These are phyloP conservation scores for Venustampulla echinocandica DNA, from an alignment of 495 filamentous ascomycete genomes.

Conservation along the genomic window DNA sequence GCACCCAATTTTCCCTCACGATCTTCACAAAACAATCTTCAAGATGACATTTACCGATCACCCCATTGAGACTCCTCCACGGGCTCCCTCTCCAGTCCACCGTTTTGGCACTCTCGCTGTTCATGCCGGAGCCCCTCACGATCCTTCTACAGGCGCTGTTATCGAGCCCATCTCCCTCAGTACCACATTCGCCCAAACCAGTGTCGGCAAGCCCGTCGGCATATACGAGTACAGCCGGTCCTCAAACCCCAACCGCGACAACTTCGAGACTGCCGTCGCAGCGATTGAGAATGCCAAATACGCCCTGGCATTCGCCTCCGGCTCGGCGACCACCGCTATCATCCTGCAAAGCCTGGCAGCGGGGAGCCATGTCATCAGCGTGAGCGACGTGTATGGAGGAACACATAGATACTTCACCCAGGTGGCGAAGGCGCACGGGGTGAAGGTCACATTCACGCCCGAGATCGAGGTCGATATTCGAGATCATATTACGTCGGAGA, in stretches of 20 bases:
- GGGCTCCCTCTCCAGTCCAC: constrained; percentile 51
- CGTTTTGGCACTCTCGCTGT: constrained; percentile 89
- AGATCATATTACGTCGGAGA: constrained; percentile 75
- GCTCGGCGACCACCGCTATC: constrained; percentile 85
- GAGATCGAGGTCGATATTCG: constrained; percentile 80
- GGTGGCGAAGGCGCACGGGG: constrained; percentile 88
- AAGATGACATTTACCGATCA: constrained; percentile 20
- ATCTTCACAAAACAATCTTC: neutral
- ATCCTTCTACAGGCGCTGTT: constrained; percentile 86
- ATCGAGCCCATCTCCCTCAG: constrained; percentile 93
- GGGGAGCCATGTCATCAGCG: constrained; percentile 89
- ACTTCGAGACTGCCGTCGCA: constrained; percentile 88
- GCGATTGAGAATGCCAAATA: constrained; percentile 87
- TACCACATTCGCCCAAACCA: constrained; percentile 83
- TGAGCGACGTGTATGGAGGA: constrained; percentile 95
- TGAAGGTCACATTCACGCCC: constrained; percentile 88
- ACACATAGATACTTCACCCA: constrained; percentile 99
- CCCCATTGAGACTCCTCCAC: constrained; percentile 48
- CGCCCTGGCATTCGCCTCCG: constrained; percentile 90
- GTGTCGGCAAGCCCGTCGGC: constrained; percentile 78
- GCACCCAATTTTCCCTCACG: too few species aligned
- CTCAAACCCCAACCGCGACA: constrained; percentile 86
- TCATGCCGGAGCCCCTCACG: constrained; percentile 83
- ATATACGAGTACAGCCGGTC: constrained; percentile 83
- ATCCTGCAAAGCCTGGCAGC: constrained; percentile 88